Conservation (phyloP, 2,329 filamentous ascomycete species). For the Fusarium secorum region DNA sequence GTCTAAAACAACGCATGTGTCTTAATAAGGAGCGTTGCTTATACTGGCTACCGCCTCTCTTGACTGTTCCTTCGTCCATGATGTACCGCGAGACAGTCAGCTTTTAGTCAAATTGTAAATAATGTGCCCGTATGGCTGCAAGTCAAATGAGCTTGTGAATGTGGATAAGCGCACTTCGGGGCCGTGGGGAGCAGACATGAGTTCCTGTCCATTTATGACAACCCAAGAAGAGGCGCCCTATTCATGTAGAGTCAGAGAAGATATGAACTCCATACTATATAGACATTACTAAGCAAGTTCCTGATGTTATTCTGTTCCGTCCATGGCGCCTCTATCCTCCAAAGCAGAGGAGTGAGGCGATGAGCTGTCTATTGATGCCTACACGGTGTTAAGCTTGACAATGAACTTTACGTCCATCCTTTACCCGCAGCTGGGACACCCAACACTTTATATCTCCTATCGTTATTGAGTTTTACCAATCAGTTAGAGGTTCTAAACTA, state of each 20-base stretch:
- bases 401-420: not conserved
- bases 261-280: not conserved
- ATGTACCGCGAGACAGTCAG: not conserved
- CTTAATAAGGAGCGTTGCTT: not conserved
- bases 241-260: not conserved
- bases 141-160: not conserved
- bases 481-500: fast-evolving
- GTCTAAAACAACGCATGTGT: fast-evolving
- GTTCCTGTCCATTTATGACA: not conserved
- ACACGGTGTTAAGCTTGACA: fast-evolving
- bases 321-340: fast-evolving
- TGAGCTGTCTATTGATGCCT: not conserved
- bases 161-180: fast-evolving
- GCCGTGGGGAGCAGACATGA: not conserved
- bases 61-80: fast-evolving
- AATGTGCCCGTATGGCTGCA: fast-evolving
- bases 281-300: fast-evolving
- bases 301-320: fast-evolving
- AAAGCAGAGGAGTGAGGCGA: fast-evolving
- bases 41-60: not conserved
- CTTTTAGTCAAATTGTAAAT: not conserved
- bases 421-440: fast-evolving
- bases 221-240: not conserved
- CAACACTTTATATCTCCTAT: fast-evolving
- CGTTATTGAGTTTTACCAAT: fast-evolving